Evolutionary conservation across 495 filamentous ascomycete species (phyloP).

Genomic region (Penicillium parvum): DNA sequence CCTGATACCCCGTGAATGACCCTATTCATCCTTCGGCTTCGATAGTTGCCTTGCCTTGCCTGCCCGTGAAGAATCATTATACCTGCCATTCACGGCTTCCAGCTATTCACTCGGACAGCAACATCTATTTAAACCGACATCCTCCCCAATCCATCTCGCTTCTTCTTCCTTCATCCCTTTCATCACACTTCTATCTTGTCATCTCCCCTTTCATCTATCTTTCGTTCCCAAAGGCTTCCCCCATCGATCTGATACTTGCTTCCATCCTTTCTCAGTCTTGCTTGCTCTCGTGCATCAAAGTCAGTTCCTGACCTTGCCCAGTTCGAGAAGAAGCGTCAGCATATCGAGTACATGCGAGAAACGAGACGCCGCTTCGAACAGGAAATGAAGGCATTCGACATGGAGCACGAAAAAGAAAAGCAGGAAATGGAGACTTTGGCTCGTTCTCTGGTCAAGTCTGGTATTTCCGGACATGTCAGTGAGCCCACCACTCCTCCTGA

Average conservation of each 20-base stretch:
- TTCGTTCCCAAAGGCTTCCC: not conserved
- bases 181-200: not conserved
- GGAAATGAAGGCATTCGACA: slow-evolving; percentile 79
- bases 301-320: slow-evolving; percentile 40
- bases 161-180: not conserved
- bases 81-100: no score
- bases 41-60: no score
- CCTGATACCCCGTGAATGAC: no score
- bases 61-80: no score
- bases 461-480: slow-evolving; percentile 68
- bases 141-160: no score
- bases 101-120: no score
- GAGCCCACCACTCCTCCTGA: slow-evolving; percentile 98
- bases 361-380: slow-evolving; percentile 80
- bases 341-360: slow-evolving; percentile 80
- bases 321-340: slow-evolving; percentile 88
- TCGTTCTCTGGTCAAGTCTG: slow-evolving; percentile 63
- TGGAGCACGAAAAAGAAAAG: slow-evolving; percentile 74
- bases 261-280: not conserved
- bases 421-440: slow-evolving; percentile 77
- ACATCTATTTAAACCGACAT: no score
- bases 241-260: not conserved
- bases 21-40: no score
- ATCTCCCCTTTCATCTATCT: not conserved
- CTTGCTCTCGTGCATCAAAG: not conserved